Base-by-base conservation (phyloP, 164 flowering plant genomes). In the Piper betle region DNA sequence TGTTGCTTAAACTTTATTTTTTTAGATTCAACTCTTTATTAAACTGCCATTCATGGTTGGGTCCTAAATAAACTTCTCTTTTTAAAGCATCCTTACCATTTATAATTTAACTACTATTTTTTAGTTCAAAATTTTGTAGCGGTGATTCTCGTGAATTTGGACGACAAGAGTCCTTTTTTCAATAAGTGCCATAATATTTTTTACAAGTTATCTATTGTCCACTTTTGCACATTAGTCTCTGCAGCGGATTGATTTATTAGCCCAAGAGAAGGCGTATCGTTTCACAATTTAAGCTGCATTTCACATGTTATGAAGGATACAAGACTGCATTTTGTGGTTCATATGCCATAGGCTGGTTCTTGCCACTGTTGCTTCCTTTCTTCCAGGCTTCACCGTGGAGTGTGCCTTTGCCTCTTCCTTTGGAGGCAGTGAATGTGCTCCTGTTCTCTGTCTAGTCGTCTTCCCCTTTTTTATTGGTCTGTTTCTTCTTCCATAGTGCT, bases 371-470 rank as follows among this genome's bases (percentile, higher is more conserved):
- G 71, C 73, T 10, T 67, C 69, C 15, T 67, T 60, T 6, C 63
- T 73, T 4, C 76, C 76, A 0, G 71, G 68, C 7, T 73, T 73
- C 54, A 71, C 33, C 33, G 33, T 25, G 33, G 33, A 25, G 33
- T 25, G 76, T 9, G 55, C 56, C 39, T 60, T 73, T 39, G 65
- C 67, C 62, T 70, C 76, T 2, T 52, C 69, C 13, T 71, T 69
- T 15, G 76, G 76, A n/a, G 67, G 76, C 66, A 73, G 73, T 1
- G 65, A 67, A 1, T 73, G 76, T 39, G 76, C 73, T n/a, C 39
- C 53, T 73, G 16, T 64, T 73, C 18, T 73, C 66, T 43, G 73
- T 73, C 9, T 48, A 69, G 10, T 73, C 76, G 10, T 73, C 76
- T 0, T 62, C 73, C 0, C 9, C 33, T 39, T 64, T 66, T 58